Evolutionary conservation across 75 land plant genomes (phyloP).

Genomic region (Pinus taeda): DNA sequence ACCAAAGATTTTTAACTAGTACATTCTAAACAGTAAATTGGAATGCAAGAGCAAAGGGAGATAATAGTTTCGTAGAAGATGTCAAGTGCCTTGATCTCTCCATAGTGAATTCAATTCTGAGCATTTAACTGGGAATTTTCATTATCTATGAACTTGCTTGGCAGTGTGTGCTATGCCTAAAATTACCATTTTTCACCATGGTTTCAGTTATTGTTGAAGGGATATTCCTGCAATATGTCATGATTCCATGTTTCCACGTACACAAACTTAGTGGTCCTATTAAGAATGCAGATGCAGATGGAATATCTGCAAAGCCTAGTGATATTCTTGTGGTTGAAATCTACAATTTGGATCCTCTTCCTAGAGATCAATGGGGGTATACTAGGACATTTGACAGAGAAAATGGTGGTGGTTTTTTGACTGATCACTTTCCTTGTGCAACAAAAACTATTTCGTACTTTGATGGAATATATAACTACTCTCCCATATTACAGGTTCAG

Average conservation of each 20-base stretch:
- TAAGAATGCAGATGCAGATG: slow-evolving; percentile 53
- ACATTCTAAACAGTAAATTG: slow-evolving; percentile 48
- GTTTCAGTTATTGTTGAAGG: not conserved
- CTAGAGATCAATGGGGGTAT: slow-evolving; percentile 96
- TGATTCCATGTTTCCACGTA: slow-evolving; percentile 33
- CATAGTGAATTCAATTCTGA: slow-evolving; percentile 31
- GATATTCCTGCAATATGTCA: not conserved
- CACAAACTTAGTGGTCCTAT: slow-evolving; percentile 91
- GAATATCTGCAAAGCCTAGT: slow-evolving; percentile 67
- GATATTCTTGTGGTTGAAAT: slow-evolving; percentile 90
- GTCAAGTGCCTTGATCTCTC: slow-evolving; percentile 63
- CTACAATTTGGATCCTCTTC: slow-evolving; percentile 81
- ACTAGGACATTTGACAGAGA: slow-evolving; percentile 92
- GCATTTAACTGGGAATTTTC: slow-evolving; percentile 7
- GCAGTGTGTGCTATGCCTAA: not conserved
- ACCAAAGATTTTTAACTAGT: not conserved
- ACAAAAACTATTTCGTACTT: slow-evolving; percentile 94
- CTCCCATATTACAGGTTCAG: slow-evolving; percentile 79
- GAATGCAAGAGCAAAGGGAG: slow-evolving; percentile 61
- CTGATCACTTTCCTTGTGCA: slow-evolving; percentile 87
- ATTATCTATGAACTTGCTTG: slow-evolving; percentile 1
- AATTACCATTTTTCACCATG: not conserved
- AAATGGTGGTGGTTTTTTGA: slow-evolving; percentile 91
- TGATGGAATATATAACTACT: slow-evolving; percentile 89
- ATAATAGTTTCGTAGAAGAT: slow-evolving; percentile 72